Percentiles rank a stretch among this genome's conserved stretches.
These are phyloP conservation scores for Anisodus tanguticus DNA, from an alignment of 257 asterid genomes.

Conservation along the genomic window DNA sequence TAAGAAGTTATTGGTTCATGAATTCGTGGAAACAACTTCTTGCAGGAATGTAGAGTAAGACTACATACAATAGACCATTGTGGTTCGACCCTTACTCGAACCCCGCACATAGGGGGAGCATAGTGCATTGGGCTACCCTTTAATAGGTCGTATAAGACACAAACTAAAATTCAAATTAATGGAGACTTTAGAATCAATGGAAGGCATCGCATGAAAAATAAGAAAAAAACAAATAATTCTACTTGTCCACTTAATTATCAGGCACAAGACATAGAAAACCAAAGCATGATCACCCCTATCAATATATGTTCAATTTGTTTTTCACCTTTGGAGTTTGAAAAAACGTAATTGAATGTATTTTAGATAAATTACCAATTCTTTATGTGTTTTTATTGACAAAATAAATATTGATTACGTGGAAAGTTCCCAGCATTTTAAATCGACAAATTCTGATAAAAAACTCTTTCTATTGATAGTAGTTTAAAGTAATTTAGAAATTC, in stretches of 20 bases:
- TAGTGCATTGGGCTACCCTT: neutral
- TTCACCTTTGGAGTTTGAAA: neutral
- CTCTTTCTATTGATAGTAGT: neutral
- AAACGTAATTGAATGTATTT: neutral
- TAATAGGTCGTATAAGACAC: neutral
- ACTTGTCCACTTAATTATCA: too few species aligned
- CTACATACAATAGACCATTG: too few species aligned
- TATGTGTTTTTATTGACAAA: neutral
- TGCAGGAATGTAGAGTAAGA: too few species aligned
- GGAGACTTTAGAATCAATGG: neutral
- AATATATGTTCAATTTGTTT: neutral
- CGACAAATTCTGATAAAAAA: neutral
- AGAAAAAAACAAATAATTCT: too few species aligned
- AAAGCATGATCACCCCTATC: neutral
- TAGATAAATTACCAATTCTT: too few species aligned
- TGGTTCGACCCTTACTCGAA: too few species aligned
- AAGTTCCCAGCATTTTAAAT: neutral
- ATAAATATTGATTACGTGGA: neutral
- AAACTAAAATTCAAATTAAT: neutral
- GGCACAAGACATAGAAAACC: neutral
- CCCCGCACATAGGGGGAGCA: too few species aligned
- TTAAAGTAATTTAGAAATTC: slow-evolving; percentile 10
- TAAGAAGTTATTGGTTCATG: too few species aligned
- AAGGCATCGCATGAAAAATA: too few species aligned
- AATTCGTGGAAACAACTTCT: too few species aligned